A percentile compares a stretch with the other conserved stretches of the same genome.
Conservation (phyloP, 2,329 filamentous ascomycete genomes). For the Fusarium longipes region DNA sequence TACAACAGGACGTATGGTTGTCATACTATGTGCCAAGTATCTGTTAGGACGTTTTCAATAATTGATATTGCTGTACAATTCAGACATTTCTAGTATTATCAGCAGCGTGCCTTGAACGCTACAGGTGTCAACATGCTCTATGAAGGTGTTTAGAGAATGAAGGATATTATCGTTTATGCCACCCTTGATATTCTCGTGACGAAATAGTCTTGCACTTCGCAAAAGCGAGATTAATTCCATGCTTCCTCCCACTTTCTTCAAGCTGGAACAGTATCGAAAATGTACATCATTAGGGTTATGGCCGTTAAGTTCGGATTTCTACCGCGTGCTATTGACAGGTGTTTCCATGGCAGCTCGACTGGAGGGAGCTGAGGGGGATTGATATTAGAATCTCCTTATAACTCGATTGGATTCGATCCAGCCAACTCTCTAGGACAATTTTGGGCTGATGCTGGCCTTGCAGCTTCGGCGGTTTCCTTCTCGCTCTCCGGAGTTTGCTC, state of each 20-base stretch:
- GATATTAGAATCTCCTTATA: background rate
- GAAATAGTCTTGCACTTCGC: too few relatives aligned
- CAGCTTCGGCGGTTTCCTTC: background rate
- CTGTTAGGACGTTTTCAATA: too few relatives aligned
- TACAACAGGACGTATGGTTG: background rate
- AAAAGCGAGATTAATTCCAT: too few relatives aligned
- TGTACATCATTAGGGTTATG: background rate
- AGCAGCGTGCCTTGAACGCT: too few relatives aligned
- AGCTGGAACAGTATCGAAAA: rapidly evolving
- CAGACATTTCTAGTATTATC: background rate
- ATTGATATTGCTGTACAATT: background rate
- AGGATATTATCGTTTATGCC: background rate
- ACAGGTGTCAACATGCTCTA: background rate
- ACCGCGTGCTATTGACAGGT: background rate
- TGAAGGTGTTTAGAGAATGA: background rate
- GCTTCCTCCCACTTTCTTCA: too few relatives aligned
- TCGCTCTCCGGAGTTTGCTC: background rate
- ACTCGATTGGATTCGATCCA: background rate
- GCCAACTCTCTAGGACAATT: background rate
- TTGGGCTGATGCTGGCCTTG: background rate
- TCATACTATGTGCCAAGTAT: background rate
- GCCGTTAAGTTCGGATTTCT: background rate
- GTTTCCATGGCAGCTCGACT: background rate
- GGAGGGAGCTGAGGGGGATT: background rate
- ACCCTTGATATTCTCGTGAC: background rate